Base-by-base conservation (phyloP, 164 flowering plant species). In the Piper betle region DNA sequence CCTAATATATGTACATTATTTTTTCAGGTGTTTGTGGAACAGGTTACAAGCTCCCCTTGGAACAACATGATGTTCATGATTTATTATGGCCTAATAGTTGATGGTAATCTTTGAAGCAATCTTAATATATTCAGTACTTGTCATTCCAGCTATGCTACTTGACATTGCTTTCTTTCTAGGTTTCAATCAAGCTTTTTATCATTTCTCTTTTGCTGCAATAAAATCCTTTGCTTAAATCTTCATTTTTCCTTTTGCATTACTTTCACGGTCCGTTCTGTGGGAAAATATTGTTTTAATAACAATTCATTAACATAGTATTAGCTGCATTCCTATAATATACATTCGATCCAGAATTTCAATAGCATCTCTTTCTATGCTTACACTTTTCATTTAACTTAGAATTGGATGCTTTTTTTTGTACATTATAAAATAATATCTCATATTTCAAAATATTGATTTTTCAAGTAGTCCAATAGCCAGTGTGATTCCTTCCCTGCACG, bases 11-110 rank as follows among this genome's bases (percentile, higher is more conserved):
- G 15, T 39, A 41, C 2, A 17, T 33, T 64, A 15, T 10, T 8
- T 20, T 38, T 71, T 53, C 63, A 89, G 96, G 96, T 89, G 39
- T 20, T 82, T 63, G 41, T 89, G 81, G 96, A 89, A 65, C 96
- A 89, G 66, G 19, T 83, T 19, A 85, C 88, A 53, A 52, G 77
- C 63, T 80, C 89, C 41, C 96, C 96, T 43, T 89, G 91, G 96
- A 86, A 89, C 86, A 86, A 89, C 77, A 58, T 85, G 66, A 37
- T 85, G 39, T 88, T 88, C 77, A 85, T 88, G 92, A 75, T 76
- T 73, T 88, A 88, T 68, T 85, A 77, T 67, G 92, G 92, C 62
- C 73, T 85, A 70, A 75, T 87, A 13, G 74, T 87, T 53, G 95
- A 87, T 72, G 84, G 90, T 82, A 70, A 64, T 61, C 38, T 7